Evolutionary conservation across 2,329 filamentous ascomycete genomes (phyloP).

Genomic region (Daldinia sp.): DNA sequence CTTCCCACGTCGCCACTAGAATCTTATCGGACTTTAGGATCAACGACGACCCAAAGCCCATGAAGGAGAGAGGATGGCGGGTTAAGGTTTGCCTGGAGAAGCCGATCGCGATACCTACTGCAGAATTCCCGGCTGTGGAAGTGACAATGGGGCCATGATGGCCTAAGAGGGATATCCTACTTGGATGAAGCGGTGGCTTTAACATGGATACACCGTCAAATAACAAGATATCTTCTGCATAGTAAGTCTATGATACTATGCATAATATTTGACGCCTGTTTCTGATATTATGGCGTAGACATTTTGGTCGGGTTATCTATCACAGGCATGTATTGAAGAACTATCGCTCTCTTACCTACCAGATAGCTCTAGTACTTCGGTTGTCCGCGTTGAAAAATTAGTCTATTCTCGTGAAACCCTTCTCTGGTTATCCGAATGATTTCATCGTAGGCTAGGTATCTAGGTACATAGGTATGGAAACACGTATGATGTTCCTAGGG

Average conservation of each 20-base stretch:
- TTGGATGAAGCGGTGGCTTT: background rate
- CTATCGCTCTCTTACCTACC: too few species aligned
- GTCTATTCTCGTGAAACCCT: too few species aligned
- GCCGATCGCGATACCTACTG: constrained; percentile 76
- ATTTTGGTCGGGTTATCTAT: too few species aligned
- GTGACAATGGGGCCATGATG: constrained; percentile 50
- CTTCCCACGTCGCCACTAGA: constrained; percentile 55
- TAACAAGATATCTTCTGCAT: background rate
- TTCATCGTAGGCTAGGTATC: too few species aligned
- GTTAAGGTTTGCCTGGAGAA: constrained; percentile 73
- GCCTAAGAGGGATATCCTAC: background rate
- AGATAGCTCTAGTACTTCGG: too few species aligned
- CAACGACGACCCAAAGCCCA: constrained; percentile 45
- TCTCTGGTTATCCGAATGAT: too few species aligned
- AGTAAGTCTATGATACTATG: background rate
- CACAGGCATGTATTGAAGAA: background rate
- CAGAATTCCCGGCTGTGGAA: constrained; percentile 75
- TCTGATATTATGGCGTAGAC: background rate
- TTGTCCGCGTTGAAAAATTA: too few species aligned
- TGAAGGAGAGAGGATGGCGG: constrained; percentile 55
- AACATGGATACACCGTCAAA: background rate
- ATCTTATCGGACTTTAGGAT: constrained; percentile 56
- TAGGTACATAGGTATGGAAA: too few species aligned
- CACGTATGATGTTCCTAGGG: too few species aligned
- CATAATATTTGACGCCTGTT: background rate